phyloP scores from a whole-genome alignment of 176 grass and related monocot genomes.

The Phoenix roebelenii region DNA sequence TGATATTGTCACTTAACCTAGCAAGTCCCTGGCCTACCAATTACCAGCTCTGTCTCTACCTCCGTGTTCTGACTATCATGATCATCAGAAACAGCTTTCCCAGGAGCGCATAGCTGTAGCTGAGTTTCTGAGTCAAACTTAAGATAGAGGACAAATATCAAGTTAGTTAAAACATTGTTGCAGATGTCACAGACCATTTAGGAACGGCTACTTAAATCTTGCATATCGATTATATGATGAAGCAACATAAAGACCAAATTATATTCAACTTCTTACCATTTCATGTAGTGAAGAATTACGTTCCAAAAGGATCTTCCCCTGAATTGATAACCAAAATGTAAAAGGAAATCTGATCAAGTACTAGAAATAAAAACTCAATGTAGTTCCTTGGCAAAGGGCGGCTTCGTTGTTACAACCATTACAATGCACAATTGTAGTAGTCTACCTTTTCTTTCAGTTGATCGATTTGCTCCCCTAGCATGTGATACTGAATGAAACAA shows the following conservation, averaged over 20 bases:
- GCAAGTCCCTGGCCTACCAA: background rate
- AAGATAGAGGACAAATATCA: background rate
- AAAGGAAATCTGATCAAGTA: too few relatives aligned
- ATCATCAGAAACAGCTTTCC: background rate
- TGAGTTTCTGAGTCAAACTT: background rate
- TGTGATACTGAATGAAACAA: conserved; percentile 2
- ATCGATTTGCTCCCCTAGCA: background rate
- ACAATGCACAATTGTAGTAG: background rate
- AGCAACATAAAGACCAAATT: too few relatives aligned
- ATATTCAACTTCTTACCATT: too few relatives aligned
- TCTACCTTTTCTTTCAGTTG: conserved; percentile 12
- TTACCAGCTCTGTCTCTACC: conserved; percentile 6
- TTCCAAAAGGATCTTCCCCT: too few relatives aligned
- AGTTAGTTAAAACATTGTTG: background rate
- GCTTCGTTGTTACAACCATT: too few relatives aligned
- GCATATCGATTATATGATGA: too few relatives aligned
- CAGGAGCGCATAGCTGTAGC: background rate
- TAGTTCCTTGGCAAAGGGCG: background rate
- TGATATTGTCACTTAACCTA: too few relatives aligned
- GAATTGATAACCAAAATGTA: too few relatives aligned
- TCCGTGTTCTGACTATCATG: background rate
- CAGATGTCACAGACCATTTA: background rate
- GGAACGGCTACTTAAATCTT: too few relatives aligned
- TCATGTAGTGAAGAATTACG: too few relatives aligned
- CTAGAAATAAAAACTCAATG: background rate